These are phyloP conservation scores for Wickerhamomyces ciferrii DNA, from an alignment of 805 yeast species.

Conservation along the genomic window DNA sequence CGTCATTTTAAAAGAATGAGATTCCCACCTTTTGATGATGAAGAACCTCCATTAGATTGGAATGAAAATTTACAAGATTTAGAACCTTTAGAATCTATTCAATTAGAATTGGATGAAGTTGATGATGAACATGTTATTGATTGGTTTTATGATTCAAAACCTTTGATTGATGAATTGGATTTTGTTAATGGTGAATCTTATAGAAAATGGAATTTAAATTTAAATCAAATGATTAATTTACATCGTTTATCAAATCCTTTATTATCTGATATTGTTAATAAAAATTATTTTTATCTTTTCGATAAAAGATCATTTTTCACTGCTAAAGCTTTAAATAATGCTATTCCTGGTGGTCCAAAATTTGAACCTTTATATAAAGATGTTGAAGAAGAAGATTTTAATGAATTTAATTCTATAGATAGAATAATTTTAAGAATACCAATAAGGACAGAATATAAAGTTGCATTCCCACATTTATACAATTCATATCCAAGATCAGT, in stretches of 20 bases:
- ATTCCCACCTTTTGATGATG: constrained; percentile 96
- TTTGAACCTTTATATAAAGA: constrained; percentile 82
- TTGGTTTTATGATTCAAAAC: constrained; percentile 80
- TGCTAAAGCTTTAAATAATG: constrained; percentile 82
- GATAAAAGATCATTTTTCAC: constrained; percentile 79
- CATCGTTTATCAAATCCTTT: constrained; percentile 70
- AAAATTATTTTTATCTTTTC: constrained; percentile 65
- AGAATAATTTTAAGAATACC: constrained; percentile 77
- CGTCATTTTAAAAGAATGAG: constrained; percentile 86
- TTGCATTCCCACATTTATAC: constrained; percentile 83
- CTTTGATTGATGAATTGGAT: constrained; percentile 52
- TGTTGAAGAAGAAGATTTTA: constrained; percentile 66
- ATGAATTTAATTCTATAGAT: constrained; percentile 87
- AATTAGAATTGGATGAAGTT: constrained; percentile 54
- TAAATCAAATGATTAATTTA: constrained; percentile 58
- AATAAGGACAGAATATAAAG: constrained; percentile 74
- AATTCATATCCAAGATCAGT: constrained; percentile 73
- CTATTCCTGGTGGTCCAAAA: constrained; percentile 94
- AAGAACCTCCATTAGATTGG: constrained; percentile 88
- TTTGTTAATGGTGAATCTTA: constrained; percentile 76
- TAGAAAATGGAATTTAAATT: constrained; percentile 59
- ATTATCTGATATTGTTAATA: constrained; percentile 42
- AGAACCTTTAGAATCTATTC: constrained; percentile 70
- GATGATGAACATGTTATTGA: constrained; percentile 59
- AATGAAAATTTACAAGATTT: constrained; percentile 70